These are phyloP conservation scores for Ascocoryne sarcoides DNA, from an alignment of 2,329 filamentous ascomycete species.

Conservation along the genomic window DNA sequence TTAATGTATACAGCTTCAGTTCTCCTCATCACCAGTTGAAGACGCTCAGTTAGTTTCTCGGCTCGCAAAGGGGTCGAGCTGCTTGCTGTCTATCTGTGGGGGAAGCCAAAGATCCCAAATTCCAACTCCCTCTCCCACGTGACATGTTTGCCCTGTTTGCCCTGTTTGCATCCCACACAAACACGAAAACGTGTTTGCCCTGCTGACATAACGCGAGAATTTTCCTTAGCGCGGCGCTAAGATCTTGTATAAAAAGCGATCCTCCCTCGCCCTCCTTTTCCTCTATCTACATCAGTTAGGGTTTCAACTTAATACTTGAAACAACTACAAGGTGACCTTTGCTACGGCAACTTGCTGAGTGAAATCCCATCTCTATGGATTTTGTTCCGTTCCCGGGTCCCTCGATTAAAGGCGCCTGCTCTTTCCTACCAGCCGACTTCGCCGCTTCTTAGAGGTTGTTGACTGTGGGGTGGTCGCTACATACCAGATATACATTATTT, in stretches of 20 bases:
- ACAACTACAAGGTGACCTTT: slow-evolving; percentile 30
- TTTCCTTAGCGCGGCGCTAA: too few species aligned
- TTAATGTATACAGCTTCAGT: slow-evolving; percentile 4
- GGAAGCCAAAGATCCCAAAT: slow-evolving; percentile 14
- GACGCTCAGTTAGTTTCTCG: too few species aligned
- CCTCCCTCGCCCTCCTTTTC: slow-evolving; percentile 17
- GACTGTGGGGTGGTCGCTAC: slow-evolving; percentile 38
- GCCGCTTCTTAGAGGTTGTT: slow-evolving; percentile 30
- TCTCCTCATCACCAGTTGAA: slow-evolving; percentile 7
- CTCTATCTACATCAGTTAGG: slow-evolving; percentile 30
- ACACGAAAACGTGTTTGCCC: too few species aligned
- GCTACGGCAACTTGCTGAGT: slow-evolving; percentile 35
- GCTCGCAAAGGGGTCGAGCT: background rate
- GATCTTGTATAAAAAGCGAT: too few species aligned
- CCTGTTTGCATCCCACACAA: too few species aligned
- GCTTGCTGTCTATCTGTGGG: background rate
- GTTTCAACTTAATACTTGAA: slow-evolving; percentile 31
- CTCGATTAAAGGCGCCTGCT: slow-evolving; percentile 32
- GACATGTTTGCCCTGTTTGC: too few species aligned
- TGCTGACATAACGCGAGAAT: too few species aligned
- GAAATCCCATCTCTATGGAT: slow-evolving; percentile 29
- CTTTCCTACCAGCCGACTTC: slow-evolving; percentile 35
- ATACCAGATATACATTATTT: slow-evolving; percentile 13
- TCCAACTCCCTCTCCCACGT: slow-evolving; percentile 4
- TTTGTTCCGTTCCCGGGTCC: slow-evolving; percentile 36